phyloP scores from a whole-genome alignment of 768 basidiomycete genomes.

The Leucocoprinus sp. region DNA sequence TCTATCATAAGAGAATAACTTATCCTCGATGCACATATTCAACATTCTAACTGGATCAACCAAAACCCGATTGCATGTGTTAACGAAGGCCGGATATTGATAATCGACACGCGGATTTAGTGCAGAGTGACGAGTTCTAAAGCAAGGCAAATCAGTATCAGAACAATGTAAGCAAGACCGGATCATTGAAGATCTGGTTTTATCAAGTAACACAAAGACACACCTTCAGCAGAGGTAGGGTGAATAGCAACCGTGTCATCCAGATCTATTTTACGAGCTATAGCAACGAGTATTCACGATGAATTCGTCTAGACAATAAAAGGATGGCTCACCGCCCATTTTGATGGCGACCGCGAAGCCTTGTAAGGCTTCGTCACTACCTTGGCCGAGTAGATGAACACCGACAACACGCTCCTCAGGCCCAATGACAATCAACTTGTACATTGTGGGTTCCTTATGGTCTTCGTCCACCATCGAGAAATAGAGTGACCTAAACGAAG shows the following conservation, averaged over 20 bases:
- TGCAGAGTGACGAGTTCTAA: slow-evolving; percentile 30
- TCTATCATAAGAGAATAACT: too few relatives aligned
- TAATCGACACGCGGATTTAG: too few relatives aligned
- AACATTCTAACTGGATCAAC: too few relatives aligned
- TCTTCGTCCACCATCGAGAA: slow-evolving; percentile 86
- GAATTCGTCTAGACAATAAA: not conserved
- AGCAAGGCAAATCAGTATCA: slow-evolving; percentile 7
- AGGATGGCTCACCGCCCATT: slow-evolving; percentile 58
- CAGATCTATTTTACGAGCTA: slow-evolving; percentile 71
- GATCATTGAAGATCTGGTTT: not conserved
- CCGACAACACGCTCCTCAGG: slow-evolving; percentile 95
- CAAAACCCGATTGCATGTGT: too few relatives aligned
- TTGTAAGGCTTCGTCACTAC: slow-evolving; percentile 92
- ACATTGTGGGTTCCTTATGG: slow-evolving; percentile 92
- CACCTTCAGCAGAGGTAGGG: slow-evolving; percentile 80
- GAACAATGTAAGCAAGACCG: not conserved
- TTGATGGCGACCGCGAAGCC: slow-evolving; percentile 97
- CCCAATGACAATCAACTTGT: slow-evolving; percentile 85
- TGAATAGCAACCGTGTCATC: slow-evolving; percentile 91
- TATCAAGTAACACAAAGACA: slow-evolving; percentile 15
- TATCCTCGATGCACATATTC: too few relatives aligned
- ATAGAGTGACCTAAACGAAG: slow-evolving; percentile 77
- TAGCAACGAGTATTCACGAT: slow-evolving; percentile 5
- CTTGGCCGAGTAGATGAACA: slow-evolving; percentile 84
- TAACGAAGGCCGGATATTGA: too few relatives aligned